Evolutionary conservation across 306 rosid species (phyloP), one percentile per base, ranked within the genome.

Genomic region (Begonia masoniana): DNA sequence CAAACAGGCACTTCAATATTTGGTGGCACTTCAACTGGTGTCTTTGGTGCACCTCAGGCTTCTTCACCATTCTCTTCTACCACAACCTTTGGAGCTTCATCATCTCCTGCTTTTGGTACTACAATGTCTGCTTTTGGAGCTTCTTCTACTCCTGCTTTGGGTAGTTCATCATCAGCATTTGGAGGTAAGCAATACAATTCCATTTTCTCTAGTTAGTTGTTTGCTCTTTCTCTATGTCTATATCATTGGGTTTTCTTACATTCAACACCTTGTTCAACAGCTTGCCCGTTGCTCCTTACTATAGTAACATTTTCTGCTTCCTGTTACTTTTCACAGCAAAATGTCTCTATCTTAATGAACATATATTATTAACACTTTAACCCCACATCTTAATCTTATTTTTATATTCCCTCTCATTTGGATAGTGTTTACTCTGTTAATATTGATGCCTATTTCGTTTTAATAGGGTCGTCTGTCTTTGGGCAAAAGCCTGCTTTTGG

Each of bases 21-120:
- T 55, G 96, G 95, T 17, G 93, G 96, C 58, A 83, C 93, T 55
- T 79, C 96, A 39, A 81, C 99, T 21, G 93, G 96, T 43, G 99
- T 83, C 10, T 83, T 83, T 77, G 89, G 99, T 12, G 69, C 82
- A 23, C 7, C 92, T 50, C 99, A 77, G 51, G n/a, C 76, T 12
- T 63, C 94, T 39, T 77, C 97, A 47, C 88, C 92, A 14, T 81
- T 88, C 79, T 63, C 94, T 50, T 71, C 92, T 43, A 59, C 72
- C 15, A 66, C 89, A 10, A 46, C 81, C 43, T 87, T 73, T 2
- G 77, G 77, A 15, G 72, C 77, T 57, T 79, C 95, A 0, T 77
- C 96, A 7, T 73, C 96, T 1, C 94, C 87, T 0, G 78, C 95
- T 52, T 88, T 85, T 53, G 87, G 95, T 36, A 69, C 74, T 64